phyloP scores from a whole-genome alignment of 164 flowering plant genomes.

The Litsea cubeba region DNA sequence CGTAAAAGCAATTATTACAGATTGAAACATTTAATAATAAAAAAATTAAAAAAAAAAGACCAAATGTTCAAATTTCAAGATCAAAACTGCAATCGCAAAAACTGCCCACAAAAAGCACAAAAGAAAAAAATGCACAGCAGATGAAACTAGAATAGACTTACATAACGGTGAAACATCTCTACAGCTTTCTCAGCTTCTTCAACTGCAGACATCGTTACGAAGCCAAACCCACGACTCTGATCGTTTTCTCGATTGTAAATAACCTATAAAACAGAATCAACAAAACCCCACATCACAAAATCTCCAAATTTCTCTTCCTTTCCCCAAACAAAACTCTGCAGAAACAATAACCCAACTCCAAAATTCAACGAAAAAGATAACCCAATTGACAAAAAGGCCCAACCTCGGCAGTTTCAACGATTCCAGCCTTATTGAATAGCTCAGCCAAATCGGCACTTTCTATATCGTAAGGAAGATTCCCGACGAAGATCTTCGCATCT shows the following conservation, averaged over 20 bases:
- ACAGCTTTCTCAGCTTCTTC: conserved; percentile 71
- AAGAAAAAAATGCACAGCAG: not conserved
- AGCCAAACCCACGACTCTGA: conserved; percentile 67
- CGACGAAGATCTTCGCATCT: conserved; percentile 57
- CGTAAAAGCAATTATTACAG: no score
- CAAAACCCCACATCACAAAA: conserved; percentile 8
- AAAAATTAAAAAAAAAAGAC: no score
- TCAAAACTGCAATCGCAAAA: no score
- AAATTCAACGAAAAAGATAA: not conserved
- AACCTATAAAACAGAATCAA: conserved; percentile 25
- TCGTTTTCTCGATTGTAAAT: conserved; percentile 55
- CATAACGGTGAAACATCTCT: conserved; percentile 52
- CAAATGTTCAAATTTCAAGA: no score
- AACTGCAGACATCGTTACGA: conserved; percentile 58
- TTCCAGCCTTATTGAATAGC: conserved; percentile 48
- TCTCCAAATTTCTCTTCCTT: not conserved
- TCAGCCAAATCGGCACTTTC: conserved; percentile 46
- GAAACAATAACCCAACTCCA: not conserved
- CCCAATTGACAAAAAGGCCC: not conserved
- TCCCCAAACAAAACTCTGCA: not conserved
- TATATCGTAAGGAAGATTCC: conserved; percentile 46
- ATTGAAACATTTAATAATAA: no score
- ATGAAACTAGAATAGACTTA: conserved; percentile 18
- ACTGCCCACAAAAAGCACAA: not conserved
- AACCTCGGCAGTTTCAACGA: conserved; percentile 56